Evolutionary conservation across 2,329 filamentous ascomycete genomes (phyloP).

Genomic region (Alternaria hordeiaustralica): DNA sequence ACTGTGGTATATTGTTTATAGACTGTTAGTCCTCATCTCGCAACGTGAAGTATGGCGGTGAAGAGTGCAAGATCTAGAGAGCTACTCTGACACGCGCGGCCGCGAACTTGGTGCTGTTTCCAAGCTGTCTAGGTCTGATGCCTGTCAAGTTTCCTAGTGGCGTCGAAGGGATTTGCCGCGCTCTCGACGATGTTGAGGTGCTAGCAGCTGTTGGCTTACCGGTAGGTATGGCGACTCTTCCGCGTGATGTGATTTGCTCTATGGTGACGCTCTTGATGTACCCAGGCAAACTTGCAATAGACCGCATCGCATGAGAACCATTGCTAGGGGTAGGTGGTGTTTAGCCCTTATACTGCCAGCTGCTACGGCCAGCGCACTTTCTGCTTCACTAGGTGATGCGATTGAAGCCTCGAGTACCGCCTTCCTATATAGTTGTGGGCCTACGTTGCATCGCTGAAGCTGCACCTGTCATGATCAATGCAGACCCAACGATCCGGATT

Average conservation of each 20-base stretch:
- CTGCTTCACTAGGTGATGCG: neutral
- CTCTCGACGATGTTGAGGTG: neutral
- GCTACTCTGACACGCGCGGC: conserved; percentile 1
- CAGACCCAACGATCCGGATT: neutral
- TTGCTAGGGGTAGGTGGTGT: neutral
- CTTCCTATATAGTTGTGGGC: neutral
- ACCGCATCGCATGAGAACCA: neutral
- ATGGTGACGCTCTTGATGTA: neutral
- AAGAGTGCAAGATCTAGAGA: neutral
- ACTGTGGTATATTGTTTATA: neutral
- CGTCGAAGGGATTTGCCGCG: neutral
- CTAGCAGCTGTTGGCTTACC: neutral
- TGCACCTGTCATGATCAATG: neutral
- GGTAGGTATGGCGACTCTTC: conserved; percentile 25
- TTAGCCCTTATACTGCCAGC: neutral
- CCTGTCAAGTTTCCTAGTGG: neutral
- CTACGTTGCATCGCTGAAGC: neutral
- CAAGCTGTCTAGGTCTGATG: neutral
- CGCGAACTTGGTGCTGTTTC: conserved; percentile 1
- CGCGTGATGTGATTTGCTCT: conserved; percentile 19
- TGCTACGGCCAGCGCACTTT: neutral
- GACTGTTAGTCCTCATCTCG: neutral
- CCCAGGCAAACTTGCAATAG: neutral
- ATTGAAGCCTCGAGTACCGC: neutral
- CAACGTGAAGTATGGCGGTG: neutral